Evolutionary conservation across 1,284 basidiomycete genomes (phyloP), one percentile per base, ranked within the genome.

Genomic region (Microbotryum scabiosae): DNA sequence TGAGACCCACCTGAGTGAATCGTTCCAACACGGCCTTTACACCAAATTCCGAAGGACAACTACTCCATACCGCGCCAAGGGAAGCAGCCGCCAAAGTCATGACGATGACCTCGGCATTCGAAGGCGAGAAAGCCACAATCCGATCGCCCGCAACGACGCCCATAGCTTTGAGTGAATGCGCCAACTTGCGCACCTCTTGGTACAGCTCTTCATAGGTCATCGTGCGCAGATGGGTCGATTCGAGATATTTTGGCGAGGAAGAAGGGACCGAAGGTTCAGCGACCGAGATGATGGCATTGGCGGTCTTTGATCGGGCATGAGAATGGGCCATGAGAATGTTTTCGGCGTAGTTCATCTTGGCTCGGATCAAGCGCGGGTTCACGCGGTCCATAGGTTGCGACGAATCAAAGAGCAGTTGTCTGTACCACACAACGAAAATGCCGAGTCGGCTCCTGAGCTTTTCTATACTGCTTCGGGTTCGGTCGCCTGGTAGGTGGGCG

Each of bases 11-110:
- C 76, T 68, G 70, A 23, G 62, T 54, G 46, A 75, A 73, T 81
- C 90, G 81, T 76, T 92, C 89, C 52, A 88, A 78, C 1, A 90
- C 87, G 7, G 88, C 89, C 66, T 85, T 82, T 20, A 87, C 80
- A 16, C 86, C 89, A 76, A 92, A 91, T 74, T 93, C 90, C 12
- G 88, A 84, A 5, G 89, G 87, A n/a, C 87, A 87, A 65, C 85
- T 86, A 54, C 86, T 84, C 86, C 86, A 89, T 23, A 88, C 84
- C n/a, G 73, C 75, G 70, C 82, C 87, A 61, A 89, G 78, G 25
- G 87, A 85, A 43, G 85, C 79, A 16, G 87, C 82, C 1, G 89
- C 87, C 46, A 70, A 59, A 48, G 62, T 68, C 8, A 68, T 59
- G 43, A 68, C 50, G 55, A 70, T 55, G 51, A 63, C 64, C 50